A percentile compares a stretch with the other conserved stretches of the same genome.
Conservation (phyloP, 257 asterid genomes). For the Cinchona pubescens region DNA sequence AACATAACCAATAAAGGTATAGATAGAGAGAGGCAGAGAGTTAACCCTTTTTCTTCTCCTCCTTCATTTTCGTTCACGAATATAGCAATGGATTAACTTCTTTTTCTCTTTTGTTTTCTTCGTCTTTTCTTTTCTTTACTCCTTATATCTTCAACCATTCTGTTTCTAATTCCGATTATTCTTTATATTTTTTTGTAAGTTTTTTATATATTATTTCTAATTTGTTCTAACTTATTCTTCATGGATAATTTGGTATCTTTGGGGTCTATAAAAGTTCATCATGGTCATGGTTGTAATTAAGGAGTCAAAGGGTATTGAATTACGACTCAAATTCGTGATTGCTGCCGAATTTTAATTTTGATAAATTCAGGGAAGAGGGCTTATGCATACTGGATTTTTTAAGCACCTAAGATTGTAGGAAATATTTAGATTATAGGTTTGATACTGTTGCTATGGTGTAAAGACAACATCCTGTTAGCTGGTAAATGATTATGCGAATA, state of each 20-base stretch:
- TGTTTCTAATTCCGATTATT: no score
- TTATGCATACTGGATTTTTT: no score
- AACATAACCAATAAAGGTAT: no score
- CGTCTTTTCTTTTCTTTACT: not conserved
- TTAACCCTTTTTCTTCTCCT: not conserved
- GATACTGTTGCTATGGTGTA: not conserved
- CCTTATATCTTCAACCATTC: no score
- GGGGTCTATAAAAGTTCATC: not conserved
- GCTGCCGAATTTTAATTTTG: not conserved
- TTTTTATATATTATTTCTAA: not conserved
- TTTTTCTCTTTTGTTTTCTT: not conserved
- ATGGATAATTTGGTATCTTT: not conserved
- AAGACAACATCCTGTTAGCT: not conserved
- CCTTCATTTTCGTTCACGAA: not conserved
- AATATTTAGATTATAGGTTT: not conserved
- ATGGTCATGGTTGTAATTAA: not conserved
- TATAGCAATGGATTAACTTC: not conserved
- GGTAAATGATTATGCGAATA: conserved; percentile 1
- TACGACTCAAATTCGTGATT: not conserved
- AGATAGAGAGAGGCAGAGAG: not conserved
- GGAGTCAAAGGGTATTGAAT: not conserved
- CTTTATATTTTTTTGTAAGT: not conserved
- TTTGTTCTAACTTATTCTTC: no score
- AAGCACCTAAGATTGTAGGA: not conserved
- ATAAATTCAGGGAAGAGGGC: not conserved